phyloP scores from a whole-genome alignment of 768 basidiomycete species.

The Tulasnella sp. region DNA sequence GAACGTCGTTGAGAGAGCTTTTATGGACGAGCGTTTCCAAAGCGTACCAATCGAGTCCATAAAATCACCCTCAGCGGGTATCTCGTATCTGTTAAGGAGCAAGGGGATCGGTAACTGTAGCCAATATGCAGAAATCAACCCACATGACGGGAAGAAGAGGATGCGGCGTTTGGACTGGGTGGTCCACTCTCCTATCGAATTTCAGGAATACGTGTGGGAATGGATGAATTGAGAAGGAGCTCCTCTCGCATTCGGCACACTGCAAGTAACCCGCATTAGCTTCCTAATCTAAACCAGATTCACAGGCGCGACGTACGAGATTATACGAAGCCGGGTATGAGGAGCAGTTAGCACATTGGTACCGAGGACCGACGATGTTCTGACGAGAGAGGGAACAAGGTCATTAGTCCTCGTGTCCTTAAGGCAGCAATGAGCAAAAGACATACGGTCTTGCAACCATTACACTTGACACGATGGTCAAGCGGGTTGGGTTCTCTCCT shows the following conservation, averaged over 20 bases:
- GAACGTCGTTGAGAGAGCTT: no score
- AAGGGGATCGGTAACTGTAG: neutral
- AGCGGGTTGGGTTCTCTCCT: slow-evolving; percentile 34
- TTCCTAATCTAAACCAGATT: slow-evolving; percentile 5
- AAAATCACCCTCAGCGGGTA: neutral
- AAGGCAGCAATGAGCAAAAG: neutral
- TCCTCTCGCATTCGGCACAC: slow-evolving; percentile 77
- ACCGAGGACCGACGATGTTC: slow-evolving; percentile 74
- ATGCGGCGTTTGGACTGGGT: slow-evolving; percentile 49
- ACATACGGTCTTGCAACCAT: slow-evolving; percentile 55
- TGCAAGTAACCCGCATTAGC: slow-evolving; percentile 37
- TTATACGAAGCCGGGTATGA: slow-evolving; percentile 70
- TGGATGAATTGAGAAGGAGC: slow-evolving; percentile 78
- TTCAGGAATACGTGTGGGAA: slow-evolving; percentile 86
- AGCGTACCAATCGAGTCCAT: neutral
- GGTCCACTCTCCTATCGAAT: slow-evolving; percentile 71
- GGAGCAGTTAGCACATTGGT: slow-evolving; percentile 87
- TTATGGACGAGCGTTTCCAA: no score
- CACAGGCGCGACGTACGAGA: slow-evolving; percentile 45
- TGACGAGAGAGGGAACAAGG: slow-evolving; percentile 36
- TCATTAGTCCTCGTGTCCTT: neutral
- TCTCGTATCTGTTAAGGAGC: neutral
- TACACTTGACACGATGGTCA: slow-evolving; percentile 62
- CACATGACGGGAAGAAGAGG: slow-evolving; percentile 70
- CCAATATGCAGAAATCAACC: slow-evolving; percentile 35